These are phyloP conservation scores for Phytopythium aichiense DNA, from an alignment of 352 stramenopile genomes.

Conservation along the genomic window DNA sequence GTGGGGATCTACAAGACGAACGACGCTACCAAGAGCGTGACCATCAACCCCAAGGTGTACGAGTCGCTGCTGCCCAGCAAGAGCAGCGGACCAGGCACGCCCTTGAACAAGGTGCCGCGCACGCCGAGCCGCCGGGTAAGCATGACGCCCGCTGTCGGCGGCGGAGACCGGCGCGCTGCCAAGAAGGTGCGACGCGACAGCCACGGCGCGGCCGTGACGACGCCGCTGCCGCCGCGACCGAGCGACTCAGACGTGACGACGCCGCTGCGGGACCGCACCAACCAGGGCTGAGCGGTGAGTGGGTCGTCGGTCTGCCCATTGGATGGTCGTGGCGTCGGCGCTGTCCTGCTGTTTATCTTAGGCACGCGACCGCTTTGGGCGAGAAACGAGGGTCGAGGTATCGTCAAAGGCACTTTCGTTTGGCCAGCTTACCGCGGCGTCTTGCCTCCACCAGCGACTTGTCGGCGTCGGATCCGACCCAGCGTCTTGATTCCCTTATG, in stretches of 20 bases:
- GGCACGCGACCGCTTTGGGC: not conserved
- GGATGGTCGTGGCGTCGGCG: not conserved
- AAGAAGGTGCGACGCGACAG: constrained; percentile 34
- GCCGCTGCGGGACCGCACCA: constrained; percentile 39
- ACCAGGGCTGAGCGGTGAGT: constrained; percentile 19
- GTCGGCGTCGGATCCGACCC: not conserved
- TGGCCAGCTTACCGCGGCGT: not conserved
- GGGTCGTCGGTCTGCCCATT: not conserved
- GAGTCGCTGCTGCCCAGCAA: constrained; percentile 29
- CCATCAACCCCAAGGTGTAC: constrained; percentile 96
- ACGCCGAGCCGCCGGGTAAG: constrained; percentile 20
- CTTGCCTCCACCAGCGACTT: not conserved
- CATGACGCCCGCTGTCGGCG: constrained; percentile 15
- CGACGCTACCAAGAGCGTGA: constrained; percentile 98
- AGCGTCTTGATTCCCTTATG: not conserved
- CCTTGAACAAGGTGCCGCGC: constrained; percentile 10
- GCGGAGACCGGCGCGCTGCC: constrained; percentile 13
- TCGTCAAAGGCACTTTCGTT: not conserved
- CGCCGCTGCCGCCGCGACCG: constrained; percentile 16
- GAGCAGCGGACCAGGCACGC: constrained; percentile 16
- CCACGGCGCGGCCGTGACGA: constrained; percentile 20
- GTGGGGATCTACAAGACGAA: constrained; percentile 99
- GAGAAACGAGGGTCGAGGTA: not conserved
- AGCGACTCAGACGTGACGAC: constrained; percentile 11
- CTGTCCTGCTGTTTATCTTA: constrained; percentile 1